Percentiles rank a stretch among this genome's conserved stretches.
phyloP scores from a whole-genome alignment of 2,329 filamentous ascomycete species.

The Diaporthe eres region DNA sequence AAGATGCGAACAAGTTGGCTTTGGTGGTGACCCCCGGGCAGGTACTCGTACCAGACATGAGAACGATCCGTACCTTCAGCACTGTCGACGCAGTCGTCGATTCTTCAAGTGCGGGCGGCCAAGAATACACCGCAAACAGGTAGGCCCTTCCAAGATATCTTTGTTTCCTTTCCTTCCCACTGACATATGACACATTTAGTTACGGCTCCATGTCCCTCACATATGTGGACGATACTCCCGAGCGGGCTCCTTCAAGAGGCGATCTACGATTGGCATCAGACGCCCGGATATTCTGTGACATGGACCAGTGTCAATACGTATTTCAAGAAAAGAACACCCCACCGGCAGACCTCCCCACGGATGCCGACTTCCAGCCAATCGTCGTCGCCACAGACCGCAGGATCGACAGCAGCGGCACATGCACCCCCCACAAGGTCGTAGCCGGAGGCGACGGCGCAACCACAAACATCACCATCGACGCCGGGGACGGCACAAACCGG shows the following conservation, averaged over 20 bases:
- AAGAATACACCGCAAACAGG: conserved; percentile 27
- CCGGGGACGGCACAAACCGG: background rate
- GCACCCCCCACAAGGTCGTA: background rate
- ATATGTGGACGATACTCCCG: background rate
- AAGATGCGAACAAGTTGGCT: conserved; percentile 6
- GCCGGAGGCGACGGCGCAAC: background rate
- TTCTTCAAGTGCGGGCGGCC: conserved; percentile 2
- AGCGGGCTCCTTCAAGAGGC: background rate
- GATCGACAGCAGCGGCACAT: background rate
- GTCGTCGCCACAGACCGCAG: conserved; percentile 8
- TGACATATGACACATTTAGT: background rate
- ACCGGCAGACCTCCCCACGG: background rate
- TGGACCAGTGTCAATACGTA: background rate
- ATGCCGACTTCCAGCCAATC: conserved; percentile 10
- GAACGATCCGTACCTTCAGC: background rate
- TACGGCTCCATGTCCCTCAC: conserved; percentile 14
- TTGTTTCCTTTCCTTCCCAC: background rate
- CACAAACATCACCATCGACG: background rate
- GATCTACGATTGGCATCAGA: background rate
- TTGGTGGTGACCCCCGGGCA: background rate
- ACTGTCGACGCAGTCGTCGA: background rate
- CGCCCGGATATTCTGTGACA: background rate
- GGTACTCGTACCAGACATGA: conserved; percentile 8
- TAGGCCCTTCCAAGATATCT: background rate
- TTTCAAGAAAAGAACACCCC: conserved; percentile 1